Evolutionary conservation across 192 early-diverging fungal species (phyloP).

Genomic region (Coemansia reversa): DNA sequence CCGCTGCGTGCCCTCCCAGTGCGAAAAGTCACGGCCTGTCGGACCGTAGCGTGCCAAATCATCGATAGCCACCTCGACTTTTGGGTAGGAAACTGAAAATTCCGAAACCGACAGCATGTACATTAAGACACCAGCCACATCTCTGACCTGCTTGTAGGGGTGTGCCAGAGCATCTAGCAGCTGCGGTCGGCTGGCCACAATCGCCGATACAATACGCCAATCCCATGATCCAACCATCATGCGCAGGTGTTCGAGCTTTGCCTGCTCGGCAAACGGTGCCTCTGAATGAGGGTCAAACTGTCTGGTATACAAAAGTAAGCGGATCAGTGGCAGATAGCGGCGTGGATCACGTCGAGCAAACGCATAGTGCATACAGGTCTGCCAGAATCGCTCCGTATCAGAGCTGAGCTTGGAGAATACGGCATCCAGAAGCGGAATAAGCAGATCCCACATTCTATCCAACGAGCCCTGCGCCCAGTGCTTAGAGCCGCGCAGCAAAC

Average conservation of each 20-base stretch:
- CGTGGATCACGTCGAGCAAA: constrained; percentile 75
- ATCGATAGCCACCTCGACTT: constrained; percentile 46
- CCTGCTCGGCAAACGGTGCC: constrained; percentile 81
- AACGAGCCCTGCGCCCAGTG: constrained; percentile 67
- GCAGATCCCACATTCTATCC: constrained; percentile 66
- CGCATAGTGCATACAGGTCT: constrained; percentile 62
- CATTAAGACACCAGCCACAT: constrained; percentile 70
- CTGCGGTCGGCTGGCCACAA: constrained; percentile 30
- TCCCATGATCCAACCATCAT: constrained; percentile 62
- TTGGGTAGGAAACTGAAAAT: constrained; percentile 60
- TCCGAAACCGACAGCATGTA: constrained; percentile 64
- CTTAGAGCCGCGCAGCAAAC: constrained; percentile 83
- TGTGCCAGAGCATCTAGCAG: constrained; percentile 59
- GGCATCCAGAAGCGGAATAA: constrained; percentile 62
- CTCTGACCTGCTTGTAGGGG: constrained; percentile 91
- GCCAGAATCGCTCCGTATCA: constrained; percentile 79
- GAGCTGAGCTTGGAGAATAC: constrained; percentile 67
- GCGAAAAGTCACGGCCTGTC: constrained; percentile 50
- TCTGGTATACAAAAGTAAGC: constrained; percentile 60
- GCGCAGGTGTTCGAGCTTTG: constrained; percentile 71
- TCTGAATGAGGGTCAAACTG: constrained; percentile 71
- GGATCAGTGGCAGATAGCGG: constrained; percentile 72
- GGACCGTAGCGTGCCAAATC: constrained; percentile 43
- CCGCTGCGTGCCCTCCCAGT: constrained; percentile 37
- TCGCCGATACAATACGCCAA: constrained; percentile 67